Percentiles rank a stretch among this genome's conserved stretches.
Evolutionary conservation across 805 yeast genomes (phyloP).

Genomic region (Candida boidinii): DNA sequence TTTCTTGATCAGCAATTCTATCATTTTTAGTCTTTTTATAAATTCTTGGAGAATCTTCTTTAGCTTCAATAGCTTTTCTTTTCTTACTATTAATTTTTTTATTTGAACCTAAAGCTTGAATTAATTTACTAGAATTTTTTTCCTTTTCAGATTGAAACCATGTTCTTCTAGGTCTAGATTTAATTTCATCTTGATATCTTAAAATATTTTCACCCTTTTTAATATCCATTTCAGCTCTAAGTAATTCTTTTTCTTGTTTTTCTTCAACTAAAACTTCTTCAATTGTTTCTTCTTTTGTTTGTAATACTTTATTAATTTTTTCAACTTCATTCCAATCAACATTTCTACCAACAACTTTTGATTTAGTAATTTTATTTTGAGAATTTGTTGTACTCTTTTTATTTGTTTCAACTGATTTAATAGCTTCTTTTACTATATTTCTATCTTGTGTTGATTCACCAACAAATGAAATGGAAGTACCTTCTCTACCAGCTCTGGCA

Average conservation of each 20-base stretch:
- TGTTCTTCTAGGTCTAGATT: constrained; percentile 87
- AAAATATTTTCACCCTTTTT: constrained; percentile 79
- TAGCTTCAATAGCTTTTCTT: constrained; percentile 59
- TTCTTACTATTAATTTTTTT: constrained; percentile 57
- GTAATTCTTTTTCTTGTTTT: constrained; percentile 75
- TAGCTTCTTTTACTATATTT: constrained; percentile 82
- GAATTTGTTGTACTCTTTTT: constrained; percentile 9
- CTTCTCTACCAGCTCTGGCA: constrained; percentile 98
- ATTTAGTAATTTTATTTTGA: constrained; percentile 20
- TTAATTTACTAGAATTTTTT: constrained; percentile 36
- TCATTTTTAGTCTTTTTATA: constrained; percentile 79
- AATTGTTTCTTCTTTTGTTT: constrained; percentile 47
- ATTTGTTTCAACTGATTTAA: constrained; percentile 51
- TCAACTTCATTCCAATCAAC: constrained; percentile 89
- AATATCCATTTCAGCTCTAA: constrained; percentile 86
- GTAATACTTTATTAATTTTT: constrained; percentile 51
- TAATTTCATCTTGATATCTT: constrained; percentile 73
- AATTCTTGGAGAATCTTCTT: constrained; percentile 45
- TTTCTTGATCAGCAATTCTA: constrained; percentile 44
- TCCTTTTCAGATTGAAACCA: constrained; percentile 78
- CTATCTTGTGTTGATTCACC: constrained; percentile 89
- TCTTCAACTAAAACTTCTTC: constrained; percentile 83
- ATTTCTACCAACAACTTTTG: constrained; percentile 74
- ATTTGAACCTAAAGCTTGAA: constrained; percentile 25
- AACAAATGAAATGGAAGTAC: constrained; percentile 86